Evolutionary conservation across 164 flowering plant genomes (phyloP).

Genomic region (Malania oleifera): DNA sequence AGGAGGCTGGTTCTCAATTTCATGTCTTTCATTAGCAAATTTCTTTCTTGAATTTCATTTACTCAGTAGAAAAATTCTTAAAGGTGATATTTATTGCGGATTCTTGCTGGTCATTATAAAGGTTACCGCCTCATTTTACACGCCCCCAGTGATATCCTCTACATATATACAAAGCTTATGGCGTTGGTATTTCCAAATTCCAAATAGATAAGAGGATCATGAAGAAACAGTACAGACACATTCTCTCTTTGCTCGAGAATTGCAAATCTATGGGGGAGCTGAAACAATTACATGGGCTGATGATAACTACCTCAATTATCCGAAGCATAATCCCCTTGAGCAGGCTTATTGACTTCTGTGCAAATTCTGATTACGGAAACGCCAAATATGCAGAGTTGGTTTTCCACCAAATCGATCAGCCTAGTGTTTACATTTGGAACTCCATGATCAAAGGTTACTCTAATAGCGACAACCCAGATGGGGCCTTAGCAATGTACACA

Average conservation of each 20-base stretch:
- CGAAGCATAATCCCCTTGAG: conserved; percentile 13
- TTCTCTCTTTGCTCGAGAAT: conserved; percentile 11
- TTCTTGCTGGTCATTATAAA: no score
- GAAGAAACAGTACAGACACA: conserved; percentile 11
- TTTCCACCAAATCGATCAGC: conserved; percentile 11
- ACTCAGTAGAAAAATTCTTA: no score
- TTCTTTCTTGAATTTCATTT: no score
- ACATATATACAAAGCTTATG: neutral
- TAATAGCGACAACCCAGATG: conserved; percentile 7
- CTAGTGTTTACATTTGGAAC: conserved; percentile 21
- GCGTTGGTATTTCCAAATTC: neutral
- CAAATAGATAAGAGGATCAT: neutral
- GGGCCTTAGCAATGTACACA: conserved; percentile 12
- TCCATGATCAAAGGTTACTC: conserved; percentile 21
- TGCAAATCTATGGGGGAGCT: conserved; percentile 17
- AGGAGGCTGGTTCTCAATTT: no score
- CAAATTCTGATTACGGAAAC: conserved; percentile 6
- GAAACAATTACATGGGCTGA: conserved; percentile 16
- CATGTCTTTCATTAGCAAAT: no score
- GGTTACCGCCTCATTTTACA: no score
- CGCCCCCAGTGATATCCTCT: no score
- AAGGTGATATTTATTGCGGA: no score
- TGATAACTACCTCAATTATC: conserved; percentile 15
- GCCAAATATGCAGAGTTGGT: conserved; percentile 11
- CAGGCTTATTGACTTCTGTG: conserved; percentile 16